A percentile compares a stretch with the other conserved stretches of the same genome.
Evolutionary conservation across 805 yeast species (phyloP).

Genomic region (Clavispora asparagi): DNA sequence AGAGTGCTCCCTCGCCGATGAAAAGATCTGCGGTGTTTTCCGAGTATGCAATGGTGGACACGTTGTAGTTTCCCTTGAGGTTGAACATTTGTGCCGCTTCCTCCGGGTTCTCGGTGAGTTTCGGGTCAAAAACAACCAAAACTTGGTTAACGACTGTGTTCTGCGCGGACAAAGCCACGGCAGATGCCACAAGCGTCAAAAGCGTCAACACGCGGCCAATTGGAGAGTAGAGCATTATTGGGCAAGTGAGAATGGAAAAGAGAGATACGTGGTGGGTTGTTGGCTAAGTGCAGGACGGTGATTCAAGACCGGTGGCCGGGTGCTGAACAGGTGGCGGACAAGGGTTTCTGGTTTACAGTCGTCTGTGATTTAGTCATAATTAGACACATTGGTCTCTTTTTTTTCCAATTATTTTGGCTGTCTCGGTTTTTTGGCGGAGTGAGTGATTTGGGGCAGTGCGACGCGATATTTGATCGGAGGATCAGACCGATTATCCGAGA

Average conservation of each 20-base stretch:
- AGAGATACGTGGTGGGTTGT: not conserved
- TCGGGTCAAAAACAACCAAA: constrained; percentile 33
- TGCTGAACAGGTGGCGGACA: no score
- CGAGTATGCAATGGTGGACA: constrained; percentile 20
- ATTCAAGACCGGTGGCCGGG: no score
- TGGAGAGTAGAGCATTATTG: constrained; percentile 10
- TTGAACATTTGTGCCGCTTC: constrained; percentile 7
- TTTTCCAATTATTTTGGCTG: no score
- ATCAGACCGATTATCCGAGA: no score
- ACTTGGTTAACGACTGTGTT: constrained; percentile 12
- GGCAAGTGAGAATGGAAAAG: not conserved
- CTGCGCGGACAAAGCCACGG: constrained; percentile 2
- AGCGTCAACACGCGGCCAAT: constrained; percentile 11
- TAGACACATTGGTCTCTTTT: no score
- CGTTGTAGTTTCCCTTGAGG: constrained; percentile 7
- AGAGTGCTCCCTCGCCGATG: constrained; percentile 19
- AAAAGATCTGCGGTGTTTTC: constrained; percentile 18
- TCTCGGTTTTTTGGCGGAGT: no score
- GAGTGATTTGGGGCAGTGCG: no score
- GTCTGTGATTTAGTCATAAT: no score
- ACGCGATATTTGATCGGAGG: no score
- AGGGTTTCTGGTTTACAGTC: no score
- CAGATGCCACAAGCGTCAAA: constrained; percentile 7
- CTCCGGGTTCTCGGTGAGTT: constrained; percentile 6
- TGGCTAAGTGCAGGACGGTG: not conserved